Base-by-base conservation (phyloP, 2,329 filamentous ascomycete genomes). In the Emergomyces pasteurianus region DNA sequence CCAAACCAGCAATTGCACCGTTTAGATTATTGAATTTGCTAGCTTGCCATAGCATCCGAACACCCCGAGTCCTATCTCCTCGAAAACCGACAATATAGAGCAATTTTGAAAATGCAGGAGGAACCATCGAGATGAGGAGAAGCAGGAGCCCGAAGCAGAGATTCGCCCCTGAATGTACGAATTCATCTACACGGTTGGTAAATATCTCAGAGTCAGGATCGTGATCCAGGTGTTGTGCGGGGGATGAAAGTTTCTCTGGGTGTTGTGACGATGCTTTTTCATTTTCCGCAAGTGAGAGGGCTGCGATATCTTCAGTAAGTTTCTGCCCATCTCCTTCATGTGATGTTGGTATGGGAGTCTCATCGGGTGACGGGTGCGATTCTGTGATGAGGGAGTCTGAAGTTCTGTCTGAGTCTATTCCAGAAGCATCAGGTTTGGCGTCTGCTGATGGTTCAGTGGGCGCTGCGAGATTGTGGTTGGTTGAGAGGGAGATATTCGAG, bases 121-220 rank as follows among this genome's bases (percentile, higher is more conserved):
- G 95, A 0, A 97, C 86, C 77, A 97, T 88, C 14, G 90, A 95
- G n/a, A 97, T 86, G 59, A 97, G 80, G 1, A 97, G 80, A 16
- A 95, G 81, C 1, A 97, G 77, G 38, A 95, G 82, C 2, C 94
- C 94, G 68, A 92, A 96, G 73, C 91, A 96, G 73, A 96, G 87
- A 70, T 89, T 94, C 5, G 86, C 84, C 10, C 91, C 92, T 0
- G 90, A 92, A 72, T 96, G 90, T 43, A 96, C 86, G 71, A 96
- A 99, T 26, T 87, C 76, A 72, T 97, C 92, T 21, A 92, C 83
- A 0, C 89, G 85, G 62, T 92, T 85, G 43, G 82, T 84, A 66
- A 92, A 87, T 1, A 85, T 76, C 5, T 84, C 80, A 0, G 84
- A 82, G 62, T 87, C 84, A 7, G 81, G 77, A 38, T 82, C 81